Evolutionary conservation across 1,284 basidiomycete species (phyloP), one percentile per base, ranked within the genome.

Genomic region (Cutaneotrichosporon cutaneum): DNA sequence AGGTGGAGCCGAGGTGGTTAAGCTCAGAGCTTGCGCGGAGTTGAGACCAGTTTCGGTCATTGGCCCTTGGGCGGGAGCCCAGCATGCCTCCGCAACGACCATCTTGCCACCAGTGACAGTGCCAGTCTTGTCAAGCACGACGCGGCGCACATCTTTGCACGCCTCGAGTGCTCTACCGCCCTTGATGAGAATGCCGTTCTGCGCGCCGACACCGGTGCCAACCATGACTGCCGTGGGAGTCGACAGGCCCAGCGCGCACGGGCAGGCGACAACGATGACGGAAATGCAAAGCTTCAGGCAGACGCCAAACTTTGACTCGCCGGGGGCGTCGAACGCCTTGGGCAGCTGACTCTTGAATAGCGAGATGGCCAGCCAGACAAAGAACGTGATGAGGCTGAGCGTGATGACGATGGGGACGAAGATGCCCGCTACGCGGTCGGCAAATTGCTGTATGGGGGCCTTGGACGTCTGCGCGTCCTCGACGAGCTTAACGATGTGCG

Each of bases 171-270:
- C 94, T 22, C 89, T 84, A 3, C 94, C 96, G 50, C 96, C 94
- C 77, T 99, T 99, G 86, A 99, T 98, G 54, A 99, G 82, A 66
- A 99, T 99, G 0, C 96, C 96, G 73, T 98, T 94, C 82, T 90
- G 85, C 13, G 96, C 96, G 1, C 96, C 96, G 58, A 99, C 88
- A 0, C 96, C 96, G 0, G 96, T 99, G 32, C 96, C 96, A 44
- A 99, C 96, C 96, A 99, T 99, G 79, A 99, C 94, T 1, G 96
- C 96, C 0, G 96, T 99, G 0, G 96, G 96, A 0, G 96, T 99
- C 62, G 90, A 92, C 59, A 99, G 84, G 3, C 96, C 96, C 30
- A 99, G 85, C 0, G 96, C 96, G 75, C 96, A 99, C 0, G 96
- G 96, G 77, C 96, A 99, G 4, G 96, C 96, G 60, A 99, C 94